A percentile compares a stretch with the other conserved stretches of the same genome.
Conservation (phyloP, 2,329 filamentous ascomycete species). For the Celoporthe dispersa region DNA sequence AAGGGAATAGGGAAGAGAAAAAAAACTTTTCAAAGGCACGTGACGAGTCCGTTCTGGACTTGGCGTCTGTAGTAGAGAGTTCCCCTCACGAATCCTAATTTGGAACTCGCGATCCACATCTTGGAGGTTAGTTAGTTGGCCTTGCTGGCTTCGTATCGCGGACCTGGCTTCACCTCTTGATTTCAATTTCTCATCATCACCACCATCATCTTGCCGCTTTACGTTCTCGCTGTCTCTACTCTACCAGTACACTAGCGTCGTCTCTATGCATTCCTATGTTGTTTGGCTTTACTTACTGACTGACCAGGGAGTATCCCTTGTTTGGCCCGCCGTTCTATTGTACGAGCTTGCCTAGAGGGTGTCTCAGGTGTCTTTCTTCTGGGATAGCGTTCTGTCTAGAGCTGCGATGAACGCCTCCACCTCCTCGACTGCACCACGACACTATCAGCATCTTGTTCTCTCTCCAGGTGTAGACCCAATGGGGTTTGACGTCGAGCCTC, state of each 20-base stretch:
- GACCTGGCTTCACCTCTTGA: neutral
- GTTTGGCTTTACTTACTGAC: neutral
- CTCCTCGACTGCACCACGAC: conserved; percentile 54
- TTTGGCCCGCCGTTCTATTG: neutral
- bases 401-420: conserved; percentile 55
- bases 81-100: neutral
- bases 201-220: neutral
- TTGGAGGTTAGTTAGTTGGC: conserved; percentile 9
- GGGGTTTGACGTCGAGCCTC: neutral
- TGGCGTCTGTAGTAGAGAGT: conserved; percentile 8
- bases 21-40: conserved; percentile 26
- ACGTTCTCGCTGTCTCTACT: neutral
- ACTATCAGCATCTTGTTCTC: conserved; percentile 26
- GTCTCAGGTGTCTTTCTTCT: conserved; percentile 28
- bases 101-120: conserved; percentile 10
- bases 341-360: neutral
- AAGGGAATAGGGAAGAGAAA: too few species aligned
- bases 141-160: neutral
- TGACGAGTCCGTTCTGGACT: conserved; percentile 18
- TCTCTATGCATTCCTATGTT: neutral
- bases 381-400: conserved; percentile 53
- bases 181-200: neutral
- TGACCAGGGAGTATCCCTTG: neutral
- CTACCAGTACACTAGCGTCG: neutral
- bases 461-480: neutral